A percentile compares a stretch with the other conserved stretches of the same genome.
These are phyloP conservation scores for Clonostachys sp. DNA, from an alignment of 2,329 filamentous ascomycete genomes.

Conservation along the genomic window DNA sequence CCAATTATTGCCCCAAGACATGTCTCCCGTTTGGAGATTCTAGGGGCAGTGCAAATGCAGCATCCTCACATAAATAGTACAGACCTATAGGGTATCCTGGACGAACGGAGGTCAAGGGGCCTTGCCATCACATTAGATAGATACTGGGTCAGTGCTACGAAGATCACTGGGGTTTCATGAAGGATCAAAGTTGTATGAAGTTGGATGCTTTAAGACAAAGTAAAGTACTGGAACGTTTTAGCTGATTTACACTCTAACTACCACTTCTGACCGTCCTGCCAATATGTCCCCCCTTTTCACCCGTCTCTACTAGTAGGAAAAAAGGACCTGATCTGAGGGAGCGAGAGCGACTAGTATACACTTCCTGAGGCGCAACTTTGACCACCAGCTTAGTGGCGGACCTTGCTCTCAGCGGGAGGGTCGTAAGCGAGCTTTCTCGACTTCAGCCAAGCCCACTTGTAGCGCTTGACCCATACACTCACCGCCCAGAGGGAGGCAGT, in stretches of 20 bases:
- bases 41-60: too few species aligned
- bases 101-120: too few species aligned
- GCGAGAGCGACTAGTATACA: slow-evolving; percentile 41
- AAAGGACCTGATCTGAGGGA: slow-evolving; percentile 35
- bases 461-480: slow-evolving; percentile 97
- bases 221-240: slow-evolving; percentile 33
- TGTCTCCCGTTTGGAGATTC: too few species aligned
- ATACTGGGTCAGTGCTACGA: too few species aligned
- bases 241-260: slow-evolving; percentile 48
- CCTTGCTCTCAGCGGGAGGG: slow-evolving; percentile 57
- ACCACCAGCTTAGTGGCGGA: slow-evolving; percentile 38
- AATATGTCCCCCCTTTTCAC: slow-evolving; percentile 12
- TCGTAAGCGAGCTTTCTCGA: slow-evolving; percentile 89
- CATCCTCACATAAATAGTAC: too few species aligned
- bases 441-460: slow-evolving; percentile 98
- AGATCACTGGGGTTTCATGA: too few species aligned
- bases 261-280: slow-evolving; percentile 20
- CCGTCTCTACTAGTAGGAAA: slow-evolving; percentile 27
- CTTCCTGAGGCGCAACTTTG: slow-evolving; percentile 15
- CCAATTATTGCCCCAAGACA: too few species aligned
- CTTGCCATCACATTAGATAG: too few species aligned
- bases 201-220: slow-evolving; percentile 1
- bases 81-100: too few species aligned
- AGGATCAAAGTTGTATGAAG: too few species aligned
- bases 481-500: slow-evolving; percentile 75